A percentile compares a stretch with the other conserved stretches of the same genome.
Evolutionary conservation across 2,329 filamentous ascomycete species (phyloP).

Genomic region (Sporothrix protearum): DNA sequence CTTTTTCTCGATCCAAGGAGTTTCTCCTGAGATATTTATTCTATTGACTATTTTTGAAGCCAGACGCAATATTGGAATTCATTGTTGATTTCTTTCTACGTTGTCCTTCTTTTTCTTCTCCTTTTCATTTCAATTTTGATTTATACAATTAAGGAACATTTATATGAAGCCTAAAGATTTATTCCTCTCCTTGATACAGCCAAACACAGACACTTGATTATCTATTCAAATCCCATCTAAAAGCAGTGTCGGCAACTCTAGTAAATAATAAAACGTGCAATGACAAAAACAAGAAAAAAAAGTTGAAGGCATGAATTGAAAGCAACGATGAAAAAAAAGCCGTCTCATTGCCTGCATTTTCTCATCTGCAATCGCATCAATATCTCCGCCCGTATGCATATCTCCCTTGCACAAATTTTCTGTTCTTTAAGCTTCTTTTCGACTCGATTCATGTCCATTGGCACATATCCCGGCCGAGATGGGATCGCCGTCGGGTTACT

Average conservation of each 20-base stretch:
- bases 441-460: neutral
- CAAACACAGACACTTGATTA: too few species aligned
- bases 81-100: too few species aligned
- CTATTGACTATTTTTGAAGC: too few species aligned
- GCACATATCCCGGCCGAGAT: neutral
- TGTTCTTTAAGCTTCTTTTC: neutral
- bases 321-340: neutral
- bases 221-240: too few species aligned
- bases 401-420: neutral
- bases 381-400: neutral
- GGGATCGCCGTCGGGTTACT: neutral
- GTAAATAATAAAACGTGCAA: neutral
- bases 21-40: too few species aligned
- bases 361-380: neutral
- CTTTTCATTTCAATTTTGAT: too few species aligned
- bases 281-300: neutral
- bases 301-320: neutral
- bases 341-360: neutral
- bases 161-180: too few species aligned
- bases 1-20: too few species aligned
- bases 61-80: too few species aligned
- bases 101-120: too few species aligned
- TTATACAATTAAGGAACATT: too few species aligned
- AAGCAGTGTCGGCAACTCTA: conserved; percentile 6
- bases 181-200: too few species aligned